Conservation (phyloP, 2,329 filamentous ascomycete genomes). For the Trichoderma aggressivum region DNA sequence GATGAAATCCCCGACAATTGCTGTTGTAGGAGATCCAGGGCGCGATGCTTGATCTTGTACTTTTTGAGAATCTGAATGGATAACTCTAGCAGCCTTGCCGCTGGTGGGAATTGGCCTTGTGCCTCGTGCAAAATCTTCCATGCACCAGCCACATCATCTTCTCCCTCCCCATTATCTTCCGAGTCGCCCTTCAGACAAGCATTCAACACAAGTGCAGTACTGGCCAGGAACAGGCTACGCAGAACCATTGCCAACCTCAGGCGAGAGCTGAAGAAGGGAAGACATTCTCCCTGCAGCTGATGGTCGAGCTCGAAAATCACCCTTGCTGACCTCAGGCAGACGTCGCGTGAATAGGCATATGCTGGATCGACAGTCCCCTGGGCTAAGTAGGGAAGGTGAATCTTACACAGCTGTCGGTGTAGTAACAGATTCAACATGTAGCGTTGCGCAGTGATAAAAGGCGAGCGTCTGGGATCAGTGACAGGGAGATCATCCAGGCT, state of each 20-base stretch:
- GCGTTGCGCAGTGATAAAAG: conserved; percentile 30
- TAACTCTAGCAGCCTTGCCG: conserved; percentile 31
- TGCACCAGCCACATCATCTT: conserved; percentile 29
- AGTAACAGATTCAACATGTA: conserved; percentile 34
- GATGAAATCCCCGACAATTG: conserved; percentile 15
- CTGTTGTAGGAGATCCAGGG: conserved; percentile 24
- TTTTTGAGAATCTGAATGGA: conserved; percentile 33
- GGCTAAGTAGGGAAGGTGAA: conserved; percentile 36
- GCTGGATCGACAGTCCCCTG: conserved; percentile 33
- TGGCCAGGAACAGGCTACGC: conserved; percentile 35
- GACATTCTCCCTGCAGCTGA: conserved; percentile 27
- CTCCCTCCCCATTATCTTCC: conserved; percentile 25
- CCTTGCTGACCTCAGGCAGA: conserved; percentile 33
- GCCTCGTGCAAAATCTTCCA: conserved; percentile 35
- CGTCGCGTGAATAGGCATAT: conserved; percentile 32
- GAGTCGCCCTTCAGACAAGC: conserved; percentile 28
- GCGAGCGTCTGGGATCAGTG: conserved; percentile 25
- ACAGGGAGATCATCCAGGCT: conserved; percentile 24
- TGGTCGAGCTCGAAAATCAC: conserved; percentile 32
- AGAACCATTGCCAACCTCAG: conserved; percentile 31
- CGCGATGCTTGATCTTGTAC: conserved; percentile 28
- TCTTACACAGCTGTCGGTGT: conserved; percentile 34
- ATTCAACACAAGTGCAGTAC: conserved; percentile 34
- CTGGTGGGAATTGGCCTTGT: conserved; percentile 29
- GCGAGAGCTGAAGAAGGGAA: conserved; percentile 29